Conservation (phyloP, 257 asterid genomes). For the Gentiana macrophylla region DNA sequence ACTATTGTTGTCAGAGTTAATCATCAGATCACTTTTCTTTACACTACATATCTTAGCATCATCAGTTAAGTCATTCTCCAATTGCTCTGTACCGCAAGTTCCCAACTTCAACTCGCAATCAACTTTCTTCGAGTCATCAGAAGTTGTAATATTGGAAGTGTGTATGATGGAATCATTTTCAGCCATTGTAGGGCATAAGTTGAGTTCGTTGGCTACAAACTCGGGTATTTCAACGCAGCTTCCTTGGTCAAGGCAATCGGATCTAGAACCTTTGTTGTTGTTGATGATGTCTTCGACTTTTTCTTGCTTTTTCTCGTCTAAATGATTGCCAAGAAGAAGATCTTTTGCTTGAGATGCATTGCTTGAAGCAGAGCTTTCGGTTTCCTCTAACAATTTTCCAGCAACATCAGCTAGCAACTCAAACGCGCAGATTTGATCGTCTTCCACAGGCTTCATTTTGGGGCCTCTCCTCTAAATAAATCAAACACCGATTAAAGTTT, state of each 20-base stretch:
- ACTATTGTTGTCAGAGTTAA: constrained; percentile 69
- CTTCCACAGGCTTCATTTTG: constrained; percentile 34
- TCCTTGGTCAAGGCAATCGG: constrained; percentile 60
- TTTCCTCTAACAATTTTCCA: constrained; percentile 74
- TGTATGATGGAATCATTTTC: constrained; percentile 40
- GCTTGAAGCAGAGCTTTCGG: constrained; percentile 80
- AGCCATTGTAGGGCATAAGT: constrained; percentile 21
- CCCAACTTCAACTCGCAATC: constrained; percentile 39
- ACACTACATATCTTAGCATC: constrained; percentile 36
- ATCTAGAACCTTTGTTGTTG: constrained; percentile 35
- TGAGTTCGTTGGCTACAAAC: constrained; percentile 22
- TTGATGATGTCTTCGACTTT: constrained; percentile 26
- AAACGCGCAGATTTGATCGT: constrained; percentile 65
- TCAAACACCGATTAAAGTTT: constrained; percentile 3
- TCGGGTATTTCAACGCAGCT: constrained; percentile 73
- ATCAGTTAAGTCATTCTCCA: constrained; percentile 23
- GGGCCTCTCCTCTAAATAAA: constrained; percentile 48
- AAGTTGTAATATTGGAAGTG: constrained; percentile 26
- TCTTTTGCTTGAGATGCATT: constrained; percentile 44
- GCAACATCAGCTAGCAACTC: constrained; percentile 96
- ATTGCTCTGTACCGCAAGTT: constrained; percentile 17
- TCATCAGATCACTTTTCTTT: constrained; percentile 44
- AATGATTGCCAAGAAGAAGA: constrained; percentile 14
- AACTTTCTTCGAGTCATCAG: constrained; percentile 31
- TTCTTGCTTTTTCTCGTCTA: constrained; percentile 22